These are phyloP conservation scores for Kingdonia uniflora DNA, from an alignment of 164 flowering plant species.

Conservation along the genomic window DNA sequence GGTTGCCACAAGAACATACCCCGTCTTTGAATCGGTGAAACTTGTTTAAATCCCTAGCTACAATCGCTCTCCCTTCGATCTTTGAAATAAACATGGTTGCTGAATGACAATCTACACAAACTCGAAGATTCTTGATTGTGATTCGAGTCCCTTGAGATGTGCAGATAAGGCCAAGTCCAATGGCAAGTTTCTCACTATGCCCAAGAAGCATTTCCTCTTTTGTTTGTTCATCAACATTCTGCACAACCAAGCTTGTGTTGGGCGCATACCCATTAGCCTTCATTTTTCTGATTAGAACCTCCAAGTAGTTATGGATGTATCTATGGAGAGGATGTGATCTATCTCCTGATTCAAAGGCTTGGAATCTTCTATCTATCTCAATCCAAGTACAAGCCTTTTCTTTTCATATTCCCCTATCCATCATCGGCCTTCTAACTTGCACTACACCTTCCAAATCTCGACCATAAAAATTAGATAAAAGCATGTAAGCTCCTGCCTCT, in stretches of 20 bases:
- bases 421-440: too few relatives aligned
- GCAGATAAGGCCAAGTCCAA: conserved; percentile 32
- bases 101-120: conserved; percentile 34
- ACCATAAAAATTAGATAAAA: too few relatives aligned
- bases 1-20: conserved; percentile 30
- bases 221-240: conserved; percentile 23
- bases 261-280: conserved; percentile 26
- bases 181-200: conserved; percentile 42
- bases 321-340: conserved; percentile 26
- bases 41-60: conserved; percentile 34
- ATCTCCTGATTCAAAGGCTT: conserved; percentile 39
- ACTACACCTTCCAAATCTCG: too few relatives aligned
- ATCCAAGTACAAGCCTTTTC: conserved; percentile 36
- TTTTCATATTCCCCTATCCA: too few relatives aligned
- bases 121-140: conserved; percentile 35
- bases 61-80: conserved; percentile 30
- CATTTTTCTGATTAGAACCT: conserved; percentile 21
- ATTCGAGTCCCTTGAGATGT: conserved; percentile 21
- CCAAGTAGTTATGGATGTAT: conserved; percentile 19
- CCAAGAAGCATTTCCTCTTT: conserved; percentile 32
- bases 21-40: conserved; percentile 41
- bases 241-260: conserved; percentile 28
- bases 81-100: conserved; percentile 24
- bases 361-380: conserved; percentile 30
- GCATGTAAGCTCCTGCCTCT: too few relatives aligned